Percentiles rank a stretch among this genome's conserved stretches.
Evolutionary conservation across 164 flowering plant species (phyloP).

Genomic region (Pachysandra terminalis): DNA sequence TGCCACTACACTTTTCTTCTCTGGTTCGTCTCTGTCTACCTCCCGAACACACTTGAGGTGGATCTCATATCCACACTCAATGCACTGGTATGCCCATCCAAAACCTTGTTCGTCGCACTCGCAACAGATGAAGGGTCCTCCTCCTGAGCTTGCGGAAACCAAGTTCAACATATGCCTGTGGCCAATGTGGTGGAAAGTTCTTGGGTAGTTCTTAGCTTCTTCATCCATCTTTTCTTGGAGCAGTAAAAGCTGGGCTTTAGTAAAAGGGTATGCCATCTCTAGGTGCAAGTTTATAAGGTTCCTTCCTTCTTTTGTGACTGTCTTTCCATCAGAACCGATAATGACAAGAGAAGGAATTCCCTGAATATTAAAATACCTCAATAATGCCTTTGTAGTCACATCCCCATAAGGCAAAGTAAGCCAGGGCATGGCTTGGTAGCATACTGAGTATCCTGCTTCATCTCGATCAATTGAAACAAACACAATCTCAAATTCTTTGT

Average conservation of each 20-base stretch:
- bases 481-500: constrained; percentile 57
- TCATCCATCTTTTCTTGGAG: constrained; percentile 65
- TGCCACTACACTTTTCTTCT: constrained; percentile 11
- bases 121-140: constrained; percentile 84
- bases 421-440: constrained; percentile 76
- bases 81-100: constrained; percentile 80
- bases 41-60: constrained; percentile 57
- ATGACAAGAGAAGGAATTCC: constrained; percentile 65
- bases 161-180: constrained; percentile 58
- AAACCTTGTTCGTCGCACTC: constrained; percentile 82
- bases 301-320: constrained; percentile 63
- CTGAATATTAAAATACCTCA: constrained; percentile 56
- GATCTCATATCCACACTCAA: constrained; percentile 85
- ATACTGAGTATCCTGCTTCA: constrained; percentile 34
- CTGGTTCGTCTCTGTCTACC: neutral
- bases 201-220: constrained; percentile 60
- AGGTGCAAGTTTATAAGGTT: constrained; percentile 59
- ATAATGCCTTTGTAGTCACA: constrained; percentile 31
- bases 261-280: constrained; percentile 77
- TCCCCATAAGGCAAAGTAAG: constrained; percentile 69
- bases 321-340: constrained; percentile 79
- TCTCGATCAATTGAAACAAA: constrained; percentile 56
- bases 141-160: constrained; percentile 66
- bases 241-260: constrained; percentile 37
- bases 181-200: constrained; percentile 41